phyloP scores from a whole-genome alignment of 805 yeast genomes.

The Candida maesae region DNA sequence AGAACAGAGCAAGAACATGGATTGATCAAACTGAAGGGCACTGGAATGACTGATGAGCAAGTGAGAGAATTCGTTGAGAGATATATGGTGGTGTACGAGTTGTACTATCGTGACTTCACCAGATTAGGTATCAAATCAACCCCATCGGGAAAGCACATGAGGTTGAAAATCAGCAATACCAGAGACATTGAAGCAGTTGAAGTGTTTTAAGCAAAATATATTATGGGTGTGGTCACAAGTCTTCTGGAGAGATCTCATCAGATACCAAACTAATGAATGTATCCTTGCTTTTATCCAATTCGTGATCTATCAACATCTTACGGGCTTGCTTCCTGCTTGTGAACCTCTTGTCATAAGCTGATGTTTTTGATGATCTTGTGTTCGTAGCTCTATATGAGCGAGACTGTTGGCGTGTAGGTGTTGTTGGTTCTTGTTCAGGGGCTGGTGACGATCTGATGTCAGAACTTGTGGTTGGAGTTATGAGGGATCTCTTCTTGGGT shows the following conservation, averaged over 20 bases:
- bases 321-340: slow-evolving; percentile 2
- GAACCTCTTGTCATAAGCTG: neutral
- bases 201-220: slow-evolving; percentile 4
- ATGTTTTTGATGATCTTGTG: neutral
- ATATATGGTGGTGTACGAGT: slow-evolving; percentile 80
- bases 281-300: neutral
- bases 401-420: too few relatives aligned
- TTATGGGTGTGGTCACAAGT: neutral
- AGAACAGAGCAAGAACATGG: slow-evolving; percentile 64
- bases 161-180: slow-evolving; percentile 14
- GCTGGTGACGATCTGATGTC: neutral
- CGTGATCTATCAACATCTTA: neutral
- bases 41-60: slow-evolving; percentile 76
- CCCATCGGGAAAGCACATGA: slow-evolving; percentile 15
- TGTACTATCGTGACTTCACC: slow-evolving; percentile 52
- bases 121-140: slow-evolving; percentile 27
- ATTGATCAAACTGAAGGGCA: slow-evolving; percentile 48
- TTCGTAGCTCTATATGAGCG: too few relatives aligned
- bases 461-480: slow-evolving; percentile 1
- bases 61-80: slow-evolving; percentile 71
- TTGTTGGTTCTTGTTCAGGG: too few relatives aligned
- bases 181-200: slow-evolving; percentile 15
- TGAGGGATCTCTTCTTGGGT: neutral
- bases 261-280: slow-evolving; percentile 11
- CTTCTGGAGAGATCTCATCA: slow-evolving; percentile 8